Base-by-base conservation (phyloP, 1,284 basidiomycete genomes). In the Amylostereum chailletii region DNA sequence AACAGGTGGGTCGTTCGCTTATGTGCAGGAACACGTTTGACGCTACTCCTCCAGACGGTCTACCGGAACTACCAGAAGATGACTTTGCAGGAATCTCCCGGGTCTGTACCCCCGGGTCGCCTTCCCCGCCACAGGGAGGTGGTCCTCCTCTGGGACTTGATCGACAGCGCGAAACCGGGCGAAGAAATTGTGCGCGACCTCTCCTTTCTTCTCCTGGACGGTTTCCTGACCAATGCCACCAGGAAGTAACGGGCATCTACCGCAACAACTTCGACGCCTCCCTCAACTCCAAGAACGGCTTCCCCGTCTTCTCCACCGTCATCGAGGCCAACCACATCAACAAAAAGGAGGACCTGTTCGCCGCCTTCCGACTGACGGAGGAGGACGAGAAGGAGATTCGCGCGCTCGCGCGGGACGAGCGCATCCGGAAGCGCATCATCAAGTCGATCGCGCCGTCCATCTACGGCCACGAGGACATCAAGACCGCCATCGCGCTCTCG, bases 41-140 rank as follows among this genome's bases (percentile, higher is more conserved):
- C 40, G 26, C 0, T 5, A 19, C 19, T 19, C 37, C 4, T 49
- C n/a, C 64, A 99, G 90, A 99, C 96, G 0, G 86, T 99, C 3
- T 99, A 99, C 68, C 81, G 96, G 51, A 99, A 99, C 68, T 99
- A 96, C 65, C 96, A 99, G 66, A 97, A 93, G 69, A 91, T 99
- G 90, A 98, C 95, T 2, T 70, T 99, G 41, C 95, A 99, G 63
- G 96, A 99, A 66, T 94, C 93, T 9, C 95, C 95, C n/a, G 96
- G 95, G 2, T 93, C 90, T 3, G 95, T 99, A 2, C 96, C 95
- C 46, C 94, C 95, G 11, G 95, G 95, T 66, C 91, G 95, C 60
- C 76, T 99, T 9, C 95, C 95, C 6, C 78, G 95, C 47, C 95
- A 99, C 67, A 85, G 95, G 49, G 95, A 99, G 65, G 94, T 99